phyloP scores from a whole-genome alignment of 2,329 filamentous ascomycete species.

The Xylaria sp. region DNA sequence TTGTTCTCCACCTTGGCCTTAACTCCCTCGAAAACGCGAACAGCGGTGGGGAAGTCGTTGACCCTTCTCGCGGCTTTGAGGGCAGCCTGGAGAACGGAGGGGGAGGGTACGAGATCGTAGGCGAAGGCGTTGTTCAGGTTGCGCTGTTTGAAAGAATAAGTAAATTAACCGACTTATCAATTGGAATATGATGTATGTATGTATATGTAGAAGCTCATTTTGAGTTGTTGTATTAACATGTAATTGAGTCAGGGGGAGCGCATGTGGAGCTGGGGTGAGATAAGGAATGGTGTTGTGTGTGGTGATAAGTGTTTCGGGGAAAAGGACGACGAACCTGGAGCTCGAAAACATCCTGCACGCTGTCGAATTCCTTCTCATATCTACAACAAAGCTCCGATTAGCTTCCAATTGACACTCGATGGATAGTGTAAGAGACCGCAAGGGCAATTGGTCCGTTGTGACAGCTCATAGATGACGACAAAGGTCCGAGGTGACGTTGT shows the following conservation, averaged over 20 bases:
- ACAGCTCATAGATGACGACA: slow-evolving; percentile 29
- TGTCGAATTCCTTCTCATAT: slow-evolving; percentile 99
- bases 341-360: slow-evolving; percentile 98
- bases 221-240: slow-evolving; percentile 15
- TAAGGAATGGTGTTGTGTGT: neutral
- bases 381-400: slow-evolving; percentile 63
- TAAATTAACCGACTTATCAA: slow-evolving; percentile 10
- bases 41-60: slow-evolving; percentile 98
- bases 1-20: slow-evolving; percentile 99
- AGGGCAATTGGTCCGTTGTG: slow-evolving; percentile 43
- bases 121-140: slow-evolving; percentile 97
- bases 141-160: slow-evolving; percentile 51
- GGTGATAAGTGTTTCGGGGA: slow-evolving; percentile 13
- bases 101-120: slow-evolving; percentile 98
- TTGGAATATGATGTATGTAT: neutral
- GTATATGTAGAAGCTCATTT: neutral
- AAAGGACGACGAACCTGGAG: slow-evolving; percentile 77
- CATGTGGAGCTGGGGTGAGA: slow-evolving; percentile 19
- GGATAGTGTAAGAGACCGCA: slow-evolving; percentile 1
- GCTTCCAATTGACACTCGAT: slow-evolving; percentile 49
- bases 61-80: slow-evolving; percentile 94
- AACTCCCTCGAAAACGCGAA: slow-evolving; percentile 98
- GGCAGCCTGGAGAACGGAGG: slow-evolving; percentile 89
- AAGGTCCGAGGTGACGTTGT: slow-evolving; percentile 9
- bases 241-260: slow-evolving; percentile 18